Conservation (phyloP, 2,329 filamentous ascomycete species). For the Claviceps monticola region DNA sequence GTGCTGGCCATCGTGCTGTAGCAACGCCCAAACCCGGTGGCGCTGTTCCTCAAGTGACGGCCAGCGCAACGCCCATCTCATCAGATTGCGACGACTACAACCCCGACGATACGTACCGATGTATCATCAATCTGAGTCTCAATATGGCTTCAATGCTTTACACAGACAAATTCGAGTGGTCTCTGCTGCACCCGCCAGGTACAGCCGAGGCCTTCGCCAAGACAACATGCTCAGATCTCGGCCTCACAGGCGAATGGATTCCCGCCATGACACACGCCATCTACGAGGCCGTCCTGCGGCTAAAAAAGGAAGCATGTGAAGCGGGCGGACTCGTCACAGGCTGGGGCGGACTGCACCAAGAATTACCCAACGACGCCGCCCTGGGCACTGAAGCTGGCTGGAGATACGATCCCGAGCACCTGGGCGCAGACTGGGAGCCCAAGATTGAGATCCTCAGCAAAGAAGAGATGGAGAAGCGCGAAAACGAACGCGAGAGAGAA, state of each 20-base stretch:
- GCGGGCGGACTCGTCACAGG: conserved; percentile 73
- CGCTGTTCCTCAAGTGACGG: conserved; percentile 44
- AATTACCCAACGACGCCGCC: conserved; percentile 81
- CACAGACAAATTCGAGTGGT: conserved; percentile 98
- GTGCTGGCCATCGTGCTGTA: conserved; percentile 11
- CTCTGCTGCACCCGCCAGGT: conserved; percentile 77
- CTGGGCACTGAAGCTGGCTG: conserved; percentile 76
- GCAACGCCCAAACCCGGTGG: conserved; percentile 29
- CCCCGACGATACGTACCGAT: conserved; percentile 88
- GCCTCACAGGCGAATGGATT: conserved; percentile 83
- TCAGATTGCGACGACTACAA: conserved; percentile 61
- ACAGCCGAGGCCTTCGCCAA: conserved; percentile 87
- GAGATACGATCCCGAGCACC: conserved; percentile 85
- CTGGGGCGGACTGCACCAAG: conserved; percentile 42
- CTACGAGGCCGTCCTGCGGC: conserved; percentile 79
- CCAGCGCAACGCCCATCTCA: conserved; percentile 49
- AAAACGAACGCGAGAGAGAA: conserved; percentile 86
- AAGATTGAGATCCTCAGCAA: conserved; percentile 73
- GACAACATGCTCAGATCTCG: conserved; percentile 83
- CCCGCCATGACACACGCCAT: conserved; percentile 91
- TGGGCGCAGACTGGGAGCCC: conserved; percentile 74
- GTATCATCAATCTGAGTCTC: conserved; percentile 80
- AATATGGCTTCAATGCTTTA: conserved; percentile 86
- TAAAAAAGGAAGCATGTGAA: conserved; percentile 95
- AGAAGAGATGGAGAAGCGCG: conserved; percentile 94